A percentile compares a stretch with the other conserved stretches of the same genome.
These are phyloP conservation scores for Plasmodiophora brassicae DNA, from an alignment of 208 protist genomes.

Conservation along the genomic window DNA sequence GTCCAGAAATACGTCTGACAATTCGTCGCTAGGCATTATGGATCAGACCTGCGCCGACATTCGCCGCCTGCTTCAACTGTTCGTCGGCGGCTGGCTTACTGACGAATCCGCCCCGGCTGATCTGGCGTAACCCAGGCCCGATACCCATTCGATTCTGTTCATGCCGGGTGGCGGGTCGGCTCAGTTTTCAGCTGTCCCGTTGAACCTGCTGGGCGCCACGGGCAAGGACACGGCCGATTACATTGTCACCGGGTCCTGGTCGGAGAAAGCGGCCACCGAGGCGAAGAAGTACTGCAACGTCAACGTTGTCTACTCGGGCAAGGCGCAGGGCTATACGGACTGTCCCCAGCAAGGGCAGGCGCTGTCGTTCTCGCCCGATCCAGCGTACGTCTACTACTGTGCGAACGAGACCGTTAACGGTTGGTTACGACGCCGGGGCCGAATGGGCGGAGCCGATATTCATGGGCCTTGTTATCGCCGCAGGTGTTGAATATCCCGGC, in stretches of 20 bases:
- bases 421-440: no score
- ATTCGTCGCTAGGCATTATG: no score
- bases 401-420: conserved; percentile 12
- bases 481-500: neutral
- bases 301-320: neutral
- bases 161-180: neutral
- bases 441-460: no score
- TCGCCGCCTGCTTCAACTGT: neutral
- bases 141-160: neutral
- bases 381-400: neutral
- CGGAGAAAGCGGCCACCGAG: neutral
- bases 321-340: neutral
- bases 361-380: neutral
- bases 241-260: conserved; percentile 11
- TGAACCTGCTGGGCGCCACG: neutral
- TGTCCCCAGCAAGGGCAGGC: neutral
- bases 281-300: neutral
- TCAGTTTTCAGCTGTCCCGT: conserved; percentile 19
- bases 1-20: no score
- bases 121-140: neutral
- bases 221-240: neutral
- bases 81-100: no score
- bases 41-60: neutral
- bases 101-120: no score
- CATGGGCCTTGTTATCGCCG: no score